phyloP scores from a whole-genome alignment of 805 yeast species.

The Wickerhamomyces strasburgensis region DNA sequence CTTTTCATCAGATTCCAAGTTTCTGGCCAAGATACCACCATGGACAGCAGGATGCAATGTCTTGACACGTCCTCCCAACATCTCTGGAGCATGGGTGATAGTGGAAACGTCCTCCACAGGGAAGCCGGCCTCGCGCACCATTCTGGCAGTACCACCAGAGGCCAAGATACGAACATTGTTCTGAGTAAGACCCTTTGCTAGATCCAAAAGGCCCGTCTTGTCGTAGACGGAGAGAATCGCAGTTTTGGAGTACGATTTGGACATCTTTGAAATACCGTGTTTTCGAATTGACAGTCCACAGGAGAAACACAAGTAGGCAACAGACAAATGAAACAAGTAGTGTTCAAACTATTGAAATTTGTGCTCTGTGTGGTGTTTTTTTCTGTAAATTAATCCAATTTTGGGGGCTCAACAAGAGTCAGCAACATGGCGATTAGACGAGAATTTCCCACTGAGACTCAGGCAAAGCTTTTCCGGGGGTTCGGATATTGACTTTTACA shows the following conservation, averaged over 20 bases:
- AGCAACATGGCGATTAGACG: conserved; percentile 1
- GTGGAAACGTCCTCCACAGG: conserved; percentile 94
- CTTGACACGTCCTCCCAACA: conserved; percentile 98
- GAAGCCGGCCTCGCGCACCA: conserved; percentile 96
- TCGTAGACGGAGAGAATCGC: conserved; percentile 97
- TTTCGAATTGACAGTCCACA: neutral
- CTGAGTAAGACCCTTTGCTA: conserved; percentile 90
- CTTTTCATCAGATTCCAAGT: conserved; percentile 83
- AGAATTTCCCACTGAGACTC: too few relatives aligned
- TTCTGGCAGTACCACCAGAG: conserved; percentile 94
- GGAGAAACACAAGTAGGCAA: too few relatives aligned
- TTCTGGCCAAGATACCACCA: conserved; percentile 94
- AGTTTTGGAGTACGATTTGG: conserved; percentile 58
- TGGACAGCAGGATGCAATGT: conserved; percentile 98
- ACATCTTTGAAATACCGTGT: too few relatives aligned
- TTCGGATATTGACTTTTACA: neutral
- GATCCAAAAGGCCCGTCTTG: conserved; percentile 92
- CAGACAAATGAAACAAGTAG: too few relatives aligned
- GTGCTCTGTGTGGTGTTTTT: neutral
- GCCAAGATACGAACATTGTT: conserved; percentile 90
- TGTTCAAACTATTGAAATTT: too few relatives aligned
- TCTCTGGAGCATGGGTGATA: conserved; percentile 97
- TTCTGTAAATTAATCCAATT: conserved; percentile 7
- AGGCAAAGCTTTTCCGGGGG: too few relatives aligned
- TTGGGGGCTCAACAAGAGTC: conserved; percentile 9